Evolutionary conservation across 257 asterid genomes (phyloP), one percentile per base, ranked within the genome.

Genomic region (Fraxinus pennsylvanica): DNA sequence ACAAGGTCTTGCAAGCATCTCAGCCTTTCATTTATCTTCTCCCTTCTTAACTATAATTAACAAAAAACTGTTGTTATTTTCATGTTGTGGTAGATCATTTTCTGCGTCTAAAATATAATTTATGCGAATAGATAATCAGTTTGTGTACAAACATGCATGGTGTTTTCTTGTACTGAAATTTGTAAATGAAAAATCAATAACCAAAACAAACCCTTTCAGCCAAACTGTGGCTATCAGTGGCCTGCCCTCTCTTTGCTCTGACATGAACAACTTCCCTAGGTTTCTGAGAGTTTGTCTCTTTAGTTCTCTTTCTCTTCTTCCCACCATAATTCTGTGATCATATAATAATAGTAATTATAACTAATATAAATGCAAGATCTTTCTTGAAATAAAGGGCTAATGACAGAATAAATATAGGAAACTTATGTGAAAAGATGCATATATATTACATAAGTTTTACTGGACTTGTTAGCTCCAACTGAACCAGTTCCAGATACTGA

Each of bases 241-340:
- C 98, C 82, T 96, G 99, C 50, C 98, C 99, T 89, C 99, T 92
- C 90, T 91, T 96, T 32, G 99, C 99, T 83, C 98, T 88, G 29
- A 96, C 98, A 92, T 92, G 99, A 73, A 96, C 97, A 74, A 93
- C 99, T 80, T 96, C 98, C 84, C 86, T 83, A 4, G 89, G 89
- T 79, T 87, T 89, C 89, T 86, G 91, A 66, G 8, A 79, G 73
- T 90, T 91, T 78, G 83, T 85, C 0, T 85, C 93, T 22, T 57
- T 76, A 14, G 29, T 80, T 73, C 89, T 87, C 79, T 88, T 96
- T 76, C 99, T 90, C 89, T 92, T 96, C 81, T 85, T 96, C 41
- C 86, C 90, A 73, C 85, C 79, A 78, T 52, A 73, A 17, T 76
- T 85, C 97, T 90, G 69, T 65, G 76, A 86, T 69, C 70, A 74